phyloP scores from a whole-genome alignment of 2,329 filamentous ascomycete species.

The Hypoxylon rubiginosum region DNA sequence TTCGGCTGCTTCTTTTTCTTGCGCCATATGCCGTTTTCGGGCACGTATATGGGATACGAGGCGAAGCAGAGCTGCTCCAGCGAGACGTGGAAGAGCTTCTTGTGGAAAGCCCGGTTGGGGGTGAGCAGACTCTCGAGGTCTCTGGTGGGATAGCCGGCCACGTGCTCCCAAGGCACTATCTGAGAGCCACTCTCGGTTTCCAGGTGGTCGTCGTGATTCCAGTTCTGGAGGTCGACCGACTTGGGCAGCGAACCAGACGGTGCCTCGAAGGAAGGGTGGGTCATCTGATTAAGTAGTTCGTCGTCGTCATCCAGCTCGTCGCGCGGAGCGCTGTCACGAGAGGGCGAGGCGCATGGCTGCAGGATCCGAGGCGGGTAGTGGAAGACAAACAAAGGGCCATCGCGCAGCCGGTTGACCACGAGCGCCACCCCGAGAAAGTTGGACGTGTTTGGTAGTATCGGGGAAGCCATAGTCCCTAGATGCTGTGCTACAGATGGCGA shows the following conservation, averaged over 20 bases:
- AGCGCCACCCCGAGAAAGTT: conserved; percentile 79
- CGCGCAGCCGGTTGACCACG: conserved; percentile 79
- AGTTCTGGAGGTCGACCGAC: conserved; percentile 58
- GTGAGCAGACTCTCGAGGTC: conserved; percentile 85
- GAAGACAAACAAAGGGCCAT: conserved; percentile 86
- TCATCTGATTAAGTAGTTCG: conserved; percentile 64
- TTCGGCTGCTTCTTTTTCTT: conserved; percentile 66
- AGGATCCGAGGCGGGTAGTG: conserved; percentile 80
- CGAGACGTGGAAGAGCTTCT: conserved; percentile 84
- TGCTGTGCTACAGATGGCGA: conserved; percentile 30
- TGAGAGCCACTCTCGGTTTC: conserved; percentile 69
- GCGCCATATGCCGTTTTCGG: conserved; percentile 81
- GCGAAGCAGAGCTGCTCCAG: conserved; percentile 85
- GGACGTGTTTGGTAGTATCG: conserved; percentile 64
- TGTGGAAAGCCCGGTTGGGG: conserved; percentile 81
- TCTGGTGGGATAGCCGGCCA: conserved; percentile 80
- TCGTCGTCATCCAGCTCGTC: conserved; percentile 60
- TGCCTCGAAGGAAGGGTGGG: conserved; percentile 54
- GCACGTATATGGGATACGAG: conserved; percentile 86
- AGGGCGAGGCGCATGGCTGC: conserved; percentile 53
- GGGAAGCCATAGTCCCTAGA: conserved; percentile 59
- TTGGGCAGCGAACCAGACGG: conserved; percentile 51
- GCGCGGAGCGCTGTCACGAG: conserved; percentile 48
- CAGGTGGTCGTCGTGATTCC: conserved; percentile 68
- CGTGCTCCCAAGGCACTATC: conserved; percentile 76